These are phyloP conservation scores for Thielaviopsis populi DNA, from an alignment of 2,329 filamentous ascomycete genomes.

Conservation along the genomic window DNA sequence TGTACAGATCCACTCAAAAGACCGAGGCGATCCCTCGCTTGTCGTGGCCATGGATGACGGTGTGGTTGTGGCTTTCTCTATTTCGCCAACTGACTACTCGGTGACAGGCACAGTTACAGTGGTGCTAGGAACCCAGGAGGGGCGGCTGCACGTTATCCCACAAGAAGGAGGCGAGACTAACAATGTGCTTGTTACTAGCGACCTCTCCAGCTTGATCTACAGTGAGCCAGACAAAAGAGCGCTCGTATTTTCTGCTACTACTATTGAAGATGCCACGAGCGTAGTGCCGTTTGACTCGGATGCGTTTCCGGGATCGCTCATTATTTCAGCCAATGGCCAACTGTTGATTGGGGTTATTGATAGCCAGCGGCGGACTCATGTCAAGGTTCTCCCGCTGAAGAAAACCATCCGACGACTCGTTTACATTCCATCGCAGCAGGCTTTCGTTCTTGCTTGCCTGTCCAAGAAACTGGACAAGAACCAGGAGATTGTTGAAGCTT, in stretches of 20 bases:
- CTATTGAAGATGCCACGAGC: slow-evolving; percentile 67
- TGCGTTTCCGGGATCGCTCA: slow-evolving; percentile 66
- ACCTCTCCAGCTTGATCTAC: slow-evolving; percentile 89
- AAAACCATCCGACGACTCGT: slow-evolving; percentile 78
- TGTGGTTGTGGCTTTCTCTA: slow-evolving; percentile 68
- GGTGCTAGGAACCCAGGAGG: slow-evolving; percentile 43
- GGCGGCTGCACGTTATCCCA: slow-evolving; percentile 65
- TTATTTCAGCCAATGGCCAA: slow-evolving; percentile 61
- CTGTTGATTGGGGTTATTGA: slow-evolving; percentile 73
- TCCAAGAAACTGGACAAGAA: slow-evolving; percentile 54
- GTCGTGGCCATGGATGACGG: slow-evolving; percentile 89
- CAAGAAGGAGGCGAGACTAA: slow-evolving; percentile 38
- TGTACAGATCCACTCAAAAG: slow-evolving; percentile 56
- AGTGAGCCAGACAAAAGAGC: slow-evolving; percentile 55
- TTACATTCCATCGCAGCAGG: slow-evolving; percentile 63
- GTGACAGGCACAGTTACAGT: slow-evolving; percentile 63
- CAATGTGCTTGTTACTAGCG: slow-evolving; percentile 84
- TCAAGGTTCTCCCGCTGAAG: slow-evolving; percentile 61
- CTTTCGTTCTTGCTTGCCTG: slow-evolving; percentile 79
- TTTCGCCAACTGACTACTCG: slow-evolving; percentile 45
- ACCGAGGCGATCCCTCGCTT: slow-evolving; percentile 49
- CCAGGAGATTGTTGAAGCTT: slow-evolving; percentile 60
- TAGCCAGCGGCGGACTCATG: slow-evolving; percentile 71
- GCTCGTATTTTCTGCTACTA: slow-evolving; percentile 85
- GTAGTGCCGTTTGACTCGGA: slow-evolving; percentile 72